Evolutionary conservation across 2,329 filamentous ascomycete species (phyloP).

Genomic region (Zasmidium cellare): DNA sequence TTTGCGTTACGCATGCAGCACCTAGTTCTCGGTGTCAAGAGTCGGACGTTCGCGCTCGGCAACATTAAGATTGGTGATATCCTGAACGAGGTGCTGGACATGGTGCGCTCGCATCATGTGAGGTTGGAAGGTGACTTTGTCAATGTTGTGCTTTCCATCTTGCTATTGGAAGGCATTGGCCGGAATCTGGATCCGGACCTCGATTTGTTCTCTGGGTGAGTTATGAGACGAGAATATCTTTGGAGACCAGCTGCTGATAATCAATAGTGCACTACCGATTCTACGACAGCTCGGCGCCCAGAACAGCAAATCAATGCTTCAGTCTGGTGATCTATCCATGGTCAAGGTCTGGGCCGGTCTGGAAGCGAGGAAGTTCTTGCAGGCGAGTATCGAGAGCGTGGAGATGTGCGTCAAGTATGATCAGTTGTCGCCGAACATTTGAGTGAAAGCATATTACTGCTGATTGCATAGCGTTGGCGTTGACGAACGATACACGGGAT

Average conservation of each 20-base stretch:
- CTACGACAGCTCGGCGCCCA: conserved; percentile 82
- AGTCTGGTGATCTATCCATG: conserved; percentile 62
- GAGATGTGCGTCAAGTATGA: conserved; percentile 91
- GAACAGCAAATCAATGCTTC: conserved; percentile 59
- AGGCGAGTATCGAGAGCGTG: conserved; percentile 85
- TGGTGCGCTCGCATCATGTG: conserved; percentile 92
- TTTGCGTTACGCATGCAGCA: conserved; percentile 98
- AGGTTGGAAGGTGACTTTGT: conserved; percentile 96
- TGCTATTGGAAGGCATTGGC: conserved; percentile 92
- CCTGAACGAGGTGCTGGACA: conserved; percentile 80
- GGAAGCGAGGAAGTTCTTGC: conserved; percentile 83
- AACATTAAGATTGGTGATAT: conserved; percentile 97
- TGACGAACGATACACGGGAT: not conserved
- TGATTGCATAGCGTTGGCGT: conserved; percentile 6
- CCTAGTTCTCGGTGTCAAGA: conserved; percentile 87
- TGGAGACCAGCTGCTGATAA: not conserved
- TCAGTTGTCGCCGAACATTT: conserved; percentile 83
- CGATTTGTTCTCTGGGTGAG: conserved; percentile 76
- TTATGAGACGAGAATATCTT: not conserved
- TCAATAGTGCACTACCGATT: conserved; percentile 77
- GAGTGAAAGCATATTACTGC: not conserved
- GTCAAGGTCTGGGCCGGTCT: conserved; percentile 87
- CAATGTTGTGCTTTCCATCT: conserved; percentile 93
- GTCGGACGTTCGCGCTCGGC: conserved; percentile 83
- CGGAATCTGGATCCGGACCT: conserved; percentile 81